phyloP scores from a whole-genome alignment of 2,329 filamentous ascomycete genomes.

The Onygenales sp. region DNA sequence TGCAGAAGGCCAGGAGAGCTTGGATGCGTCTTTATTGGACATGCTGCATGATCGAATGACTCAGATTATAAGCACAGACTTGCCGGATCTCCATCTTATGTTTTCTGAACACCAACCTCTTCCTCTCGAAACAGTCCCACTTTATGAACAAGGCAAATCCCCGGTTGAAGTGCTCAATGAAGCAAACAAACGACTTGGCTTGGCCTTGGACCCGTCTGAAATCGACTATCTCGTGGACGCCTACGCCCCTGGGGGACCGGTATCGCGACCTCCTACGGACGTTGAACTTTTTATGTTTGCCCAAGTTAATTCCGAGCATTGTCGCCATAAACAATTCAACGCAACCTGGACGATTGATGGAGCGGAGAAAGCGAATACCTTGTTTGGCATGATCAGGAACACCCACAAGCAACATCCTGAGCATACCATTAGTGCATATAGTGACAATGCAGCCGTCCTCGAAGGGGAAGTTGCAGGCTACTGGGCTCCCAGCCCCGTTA shows the following conservation, averaged over 20 bases:
- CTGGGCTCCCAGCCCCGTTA: constrained; percentile 82
- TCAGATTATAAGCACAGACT: constrained; percentile 59
- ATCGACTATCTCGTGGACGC: constrained; percentile 90
- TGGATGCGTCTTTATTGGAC: constrained; percentile 51
- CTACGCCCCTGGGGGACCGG: constrained; percentile 54
- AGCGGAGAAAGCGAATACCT: constrained; percentile 62
- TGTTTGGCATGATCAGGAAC: constrained; percentile 95
- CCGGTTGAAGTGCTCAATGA: constrained; percentile 66
- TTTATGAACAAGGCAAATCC: constrained; percentile 55
- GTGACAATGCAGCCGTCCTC: constrained; percentile 93
- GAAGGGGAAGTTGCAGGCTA: constrained; percentile 61
- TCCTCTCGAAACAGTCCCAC: constrained; percentile 64
- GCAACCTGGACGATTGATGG: constrained; percentile 93
- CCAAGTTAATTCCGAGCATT: constrained; percentile 98
- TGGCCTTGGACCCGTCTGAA: constrained; percentile 79
- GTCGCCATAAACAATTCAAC: constrained; percentile 85
- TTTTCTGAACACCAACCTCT: constrained; percentile 61
- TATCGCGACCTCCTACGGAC: constrained; percentile 62
- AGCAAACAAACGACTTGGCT: constrained; percentile 74
- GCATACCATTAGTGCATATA: constrained; percentile 90
- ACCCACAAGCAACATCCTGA: constrained; percentile 71
- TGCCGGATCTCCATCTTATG: constrained; percentile 64
- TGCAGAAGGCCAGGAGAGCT: constrained; percentile 48
- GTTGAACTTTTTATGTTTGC: constrained; percentile 99
- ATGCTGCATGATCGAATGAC: constrained; percentile 92